phyloP scores from a whole-genome alignment of 345 rosid species.

The Linum trigynum region DNA sequence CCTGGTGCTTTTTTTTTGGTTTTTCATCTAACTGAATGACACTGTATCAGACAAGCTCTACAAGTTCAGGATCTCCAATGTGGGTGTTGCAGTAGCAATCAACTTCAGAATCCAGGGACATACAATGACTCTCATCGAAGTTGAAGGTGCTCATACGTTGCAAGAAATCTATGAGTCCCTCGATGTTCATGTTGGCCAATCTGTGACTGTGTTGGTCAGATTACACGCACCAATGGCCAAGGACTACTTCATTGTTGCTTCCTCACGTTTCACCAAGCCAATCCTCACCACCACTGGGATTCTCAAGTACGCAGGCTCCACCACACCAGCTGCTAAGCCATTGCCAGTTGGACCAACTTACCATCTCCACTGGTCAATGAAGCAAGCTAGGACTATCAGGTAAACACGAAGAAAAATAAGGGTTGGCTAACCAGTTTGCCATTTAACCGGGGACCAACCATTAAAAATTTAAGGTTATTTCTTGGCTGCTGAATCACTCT shows the following conservation, averaged over 20 bases:
- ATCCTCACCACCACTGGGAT: constrained; percentile 44
- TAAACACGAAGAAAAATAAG: constrained; percentile 5
- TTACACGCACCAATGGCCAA: constrained; percentile 25
- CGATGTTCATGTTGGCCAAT: constrained; percentile 79
- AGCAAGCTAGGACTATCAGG: constrained; percentile 88
- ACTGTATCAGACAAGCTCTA: constrained; percentile 48
- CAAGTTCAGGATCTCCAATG: constrained; percentile 63
- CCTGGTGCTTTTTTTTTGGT: too few relatives aligned
- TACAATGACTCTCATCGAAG: constrained; percentile 59
- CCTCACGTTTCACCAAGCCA: constrained; percentile 60
- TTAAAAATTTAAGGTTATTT: too few relatives aligned
- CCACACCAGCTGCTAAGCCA: constrained; percentile 35
- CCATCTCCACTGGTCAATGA: constrained; percentile 70
- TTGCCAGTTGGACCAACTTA: constrained; percentile 61
- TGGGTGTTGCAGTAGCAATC: constrained; percentile 58
- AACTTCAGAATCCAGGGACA: constrained; percentile 85
- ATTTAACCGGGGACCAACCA: too few relatives aligned
- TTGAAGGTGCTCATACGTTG: constrained; percentile 75
- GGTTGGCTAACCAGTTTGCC: too few relatives aligned
- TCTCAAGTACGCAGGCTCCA: constrained; percentile 64
- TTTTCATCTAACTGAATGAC: too few relatives aligned
- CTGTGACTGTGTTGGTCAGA: constrained; percentile 48
- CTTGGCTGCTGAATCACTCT: too few relatives aligned
- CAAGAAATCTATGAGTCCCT: constrained; percentile 58
- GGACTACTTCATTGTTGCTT: constrained; percentile 65